A percentile compares a stretch with the other conserved stretches of the same genome.
phyloP scores from a whole-genome alignment of 805 yeast species.

The Candida bentonensis region DNA sequence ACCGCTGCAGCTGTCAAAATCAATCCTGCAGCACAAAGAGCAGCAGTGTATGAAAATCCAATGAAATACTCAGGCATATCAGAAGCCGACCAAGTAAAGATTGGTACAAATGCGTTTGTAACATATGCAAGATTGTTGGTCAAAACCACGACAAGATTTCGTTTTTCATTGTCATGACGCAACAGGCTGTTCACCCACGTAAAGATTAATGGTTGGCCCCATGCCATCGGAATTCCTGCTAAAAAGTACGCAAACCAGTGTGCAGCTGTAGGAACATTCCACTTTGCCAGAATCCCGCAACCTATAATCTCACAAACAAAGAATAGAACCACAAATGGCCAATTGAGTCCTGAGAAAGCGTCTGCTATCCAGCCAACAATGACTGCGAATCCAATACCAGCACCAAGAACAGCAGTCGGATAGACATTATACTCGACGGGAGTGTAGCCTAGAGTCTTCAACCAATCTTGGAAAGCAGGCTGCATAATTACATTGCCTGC shows the following conservation, averaged over 20 bases:
- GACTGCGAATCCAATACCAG: constrained; percentile 26
- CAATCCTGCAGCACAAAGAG: constrained; percentile 22
- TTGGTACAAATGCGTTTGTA: constrained; percentile 29
- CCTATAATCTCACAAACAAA: constrained; percentile 28
- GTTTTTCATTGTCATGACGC: constrained; percentile 25
- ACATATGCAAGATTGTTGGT: constrained; percentile 32
- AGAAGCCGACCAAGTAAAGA: constrained; percentile 26
- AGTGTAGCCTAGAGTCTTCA: constrained; percentile 23
- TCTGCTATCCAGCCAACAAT: constrained; percentile 26
- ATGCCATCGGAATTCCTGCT: constrained; percentile 32
- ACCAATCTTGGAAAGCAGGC: constrained; percentile 35
- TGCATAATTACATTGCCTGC: constrained; percentile 24
- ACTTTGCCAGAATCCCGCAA: constrained; percentile 29
- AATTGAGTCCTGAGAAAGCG: constrained; percentile 24
- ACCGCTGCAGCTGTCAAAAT: constrained; percentile 27
- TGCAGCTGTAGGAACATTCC: constrained; percentile 35
- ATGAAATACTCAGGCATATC: constrained; percentile 25
- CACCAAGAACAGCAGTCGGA: constrained; percentile 28
- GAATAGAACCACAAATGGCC: constrained; percentile 24
- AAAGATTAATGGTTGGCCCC: constrained; percentile 44
- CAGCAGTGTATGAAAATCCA: constrained; percentile 28
- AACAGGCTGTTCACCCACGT: constrained; percentile 41
- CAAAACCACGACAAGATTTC: constrained; percentile 26
- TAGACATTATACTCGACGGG: constrained; percentile 26
- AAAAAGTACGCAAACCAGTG: constrained; percentile 39